Conservation (phyloP, 1,284 basidiomycete genomes). For the Rhodotorula glutinis region DNA sequence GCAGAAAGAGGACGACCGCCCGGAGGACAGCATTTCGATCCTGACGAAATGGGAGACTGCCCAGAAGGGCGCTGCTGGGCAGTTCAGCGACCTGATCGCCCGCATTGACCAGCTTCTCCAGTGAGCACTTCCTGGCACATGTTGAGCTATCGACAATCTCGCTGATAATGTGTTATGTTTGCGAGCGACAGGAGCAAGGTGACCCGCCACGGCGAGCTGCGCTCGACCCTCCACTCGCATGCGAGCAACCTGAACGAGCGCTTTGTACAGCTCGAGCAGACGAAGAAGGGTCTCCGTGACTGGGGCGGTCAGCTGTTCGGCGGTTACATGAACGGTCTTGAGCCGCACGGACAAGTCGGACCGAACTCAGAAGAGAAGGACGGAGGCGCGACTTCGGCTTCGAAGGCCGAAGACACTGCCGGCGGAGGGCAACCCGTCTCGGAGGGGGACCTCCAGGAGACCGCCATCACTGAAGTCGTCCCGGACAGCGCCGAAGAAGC, state of each 20-base stretch:
- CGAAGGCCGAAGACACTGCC: too few species aligned
- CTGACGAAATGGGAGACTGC: neutral
- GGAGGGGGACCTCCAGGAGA: neutral
- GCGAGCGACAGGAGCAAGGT: neutral
- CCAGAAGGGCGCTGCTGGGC: neutral
- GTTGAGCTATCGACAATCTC: too few species aligned
- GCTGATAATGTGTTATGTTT: too few species aligned
- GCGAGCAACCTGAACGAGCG: neutral
- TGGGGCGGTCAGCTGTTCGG: constrained; percentile 3
- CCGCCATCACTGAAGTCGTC: neutral
- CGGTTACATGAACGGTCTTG: too few species aligned
- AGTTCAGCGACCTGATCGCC: neutral
- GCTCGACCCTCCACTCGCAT: neutral
- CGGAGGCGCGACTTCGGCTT: neutral
- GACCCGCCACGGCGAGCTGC: neutral
- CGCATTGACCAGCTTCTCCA: neutral
- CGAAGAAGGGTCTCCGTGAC: neutral
- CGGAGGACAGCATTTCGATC: neutral
- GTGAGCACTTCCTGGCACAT: too few species aligned
- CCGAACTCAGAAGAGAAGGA: neutral
- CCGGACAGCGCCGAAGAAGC: too few species aligned
- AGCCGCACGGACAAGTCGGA: neutral
- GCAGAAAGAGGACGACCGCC: neutral
- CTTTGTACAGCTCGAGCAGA: neutral
- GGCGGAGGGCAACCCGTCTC: neutral